Evolutionary conservation across 2,329 filamentous ascomycete genomes (phyloP).

Genomic region (Venturia carpophila): DNA sequence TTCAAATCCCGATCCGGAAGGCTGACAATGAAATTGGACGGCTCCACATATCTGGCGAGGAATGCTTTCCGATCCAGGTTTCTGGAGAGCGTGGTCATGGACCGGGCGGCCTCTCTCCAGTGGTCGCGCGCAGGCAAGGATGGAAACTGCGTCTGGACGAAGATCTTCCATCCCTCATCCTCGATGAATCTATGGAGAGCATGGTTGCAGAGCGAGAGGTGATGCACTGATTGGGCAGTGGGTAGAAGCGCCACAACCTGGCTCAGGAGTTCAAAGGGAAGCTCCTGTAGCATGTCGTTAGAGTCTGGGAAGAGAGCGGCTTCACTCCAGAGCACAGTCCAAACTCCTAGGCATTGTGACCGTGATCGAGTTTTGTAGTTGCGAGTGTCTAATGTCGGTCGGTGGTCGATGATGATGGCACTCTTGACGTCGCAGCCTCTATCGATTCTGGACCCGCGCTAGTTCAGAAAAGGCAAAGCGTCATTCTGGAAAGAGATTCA

Average conservation of each 20-base stretch:
- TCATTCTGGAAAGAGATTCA: neutral
- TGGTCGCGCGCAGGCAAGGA: slow-evolving; percentile 23
- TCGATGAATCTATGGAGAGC: slow-evolving; percentile 39
- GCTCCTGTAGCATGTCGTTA: slow-evolving; percentile 25
- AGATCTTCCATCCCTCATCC: slow-evolving; percentile 42
- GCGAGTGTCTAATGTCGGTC: neutral
- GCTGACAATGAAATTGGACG: slow-evolving; percentile 30
- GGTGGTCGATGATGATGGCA: neutral
- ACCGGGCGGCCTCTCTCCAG: slow-evolving; percentile 45
- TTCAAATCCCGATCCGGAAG: slow-evolving; percentile 24
- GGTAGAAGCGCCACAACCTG: slow-evolving; percentile 36
- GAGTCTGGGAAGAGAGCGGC: neutral
- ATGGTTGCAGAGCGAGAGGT: slow-evolving; percentile 40
- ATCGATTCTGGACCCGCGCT: neutral
- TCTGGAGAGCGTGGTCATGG: slow-evolving; percentile 48
- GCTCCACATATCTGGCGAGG: slow-evolving; percentile 46
- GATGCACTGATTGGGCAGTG: slow-evolving; percentile 37
- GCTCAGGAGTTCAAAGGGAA: slow-evolving; percentile 34
- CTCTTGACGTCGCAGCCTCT: neutral
- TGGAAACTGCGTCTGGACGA: slow-evolving; percentile 43
- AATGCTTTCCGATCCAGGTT: slow-evolving; percentile 51
- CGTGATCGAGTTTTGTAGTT: neutral
- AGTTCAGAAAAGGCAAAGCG: neutral
- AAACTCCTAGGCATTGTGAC: neutral
- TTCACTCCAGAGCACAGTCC: neutral